Conservation (phyloP, 2,329 filamentous ascomycete species). For the Colletotrichum somersetense region DNA sequence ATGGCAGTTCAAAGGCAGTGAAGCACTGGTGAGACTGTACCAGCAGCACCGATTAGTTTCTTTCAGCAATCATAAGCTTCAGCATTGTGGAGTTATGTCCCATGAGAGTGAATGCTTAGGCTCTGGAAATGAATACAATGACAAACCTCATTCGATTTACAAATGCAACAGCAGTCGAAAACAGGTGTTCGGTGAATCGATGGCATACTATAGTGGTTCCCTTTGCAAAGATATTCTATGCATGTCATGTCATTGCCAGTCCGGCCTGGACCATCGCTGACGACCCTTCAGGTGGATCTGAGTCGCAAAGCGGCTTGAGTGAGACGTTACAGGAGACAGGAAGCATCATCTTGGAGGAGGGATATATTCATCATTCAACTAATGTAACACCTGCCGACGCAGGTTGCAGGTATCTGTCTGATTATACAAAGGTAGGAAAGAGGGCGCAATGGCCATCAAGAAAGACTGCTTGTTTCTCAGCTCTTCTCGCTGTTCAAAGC, state of each 20-base stretch:
- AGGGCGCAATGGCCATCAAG: background rate
- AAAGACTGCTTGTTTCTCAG: slow-evolving; percentile 19
- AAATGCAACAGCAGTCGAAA: background rate
- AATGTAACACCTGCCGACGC: slow-evolving; percentile 5
- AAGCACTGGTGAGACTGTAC: background rate
- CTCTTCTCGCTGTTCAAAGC: slow-evolving; percentile 56
- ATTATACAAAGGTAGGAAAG: slow-evolving; percentile 28
- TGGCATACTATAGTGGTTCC: background rate
- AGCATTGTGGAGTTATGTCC: too few relatives aligned
- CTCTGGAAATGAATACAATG: too few relatives aligned
- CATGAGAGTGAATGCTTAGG: background rate
- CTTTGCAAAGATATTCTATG: background rate
- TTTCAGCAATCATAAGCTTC: too few relatives aligned
- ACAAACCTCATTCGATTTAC: background rate
- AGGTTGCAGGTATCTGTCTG: slow-evolving; percentile 18
- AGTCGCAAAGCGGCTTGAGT: too few relatives aligned
- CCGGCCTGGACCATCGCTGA: background rate
- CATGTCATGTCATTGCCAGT: background rate
- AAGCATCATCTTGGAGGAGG: background rate
- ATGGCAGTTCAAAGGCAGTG: background rate
- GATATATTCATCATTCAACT: slow-evolving; percentile 34
- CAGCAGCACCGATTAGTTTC: background rate
- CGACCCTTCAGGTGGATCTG: too few relatives aligned
- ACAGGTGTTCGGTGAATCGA: background rate
- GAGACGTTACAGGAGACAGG: background rate